These are phyloP conservation scores for Apophysomyces elegans DNA, from an alignment of 371 early-diverging fungal genomes.

Conservation along the genomic window DNA sequence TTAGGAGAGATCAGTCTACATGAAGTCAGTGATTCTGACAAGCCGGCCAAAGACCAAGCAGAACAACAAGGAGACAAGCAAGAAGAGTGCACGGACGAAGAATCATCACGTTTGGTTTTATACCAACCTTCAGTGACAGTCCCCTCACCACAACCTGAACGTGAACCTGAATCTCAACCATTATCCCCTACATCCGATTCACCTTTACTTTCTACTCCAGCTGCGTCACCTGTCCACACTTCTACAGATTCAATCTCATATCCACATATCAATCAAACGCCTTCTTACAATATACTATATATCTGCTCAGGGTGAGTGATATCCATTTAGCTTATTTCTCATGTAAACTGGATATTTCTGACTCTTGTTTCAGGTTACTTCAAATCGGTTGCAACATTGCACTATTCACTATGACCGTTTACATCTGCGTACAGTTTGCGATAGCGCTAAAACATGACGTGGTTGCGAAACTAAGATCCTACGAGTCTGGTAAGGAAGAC, in stretches of 20 bases:
- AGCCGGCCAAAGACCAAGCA: neutral
- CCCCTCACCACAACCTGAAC: neutral
- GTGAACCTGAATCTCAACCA: neutral
- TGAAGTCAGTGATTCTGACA: neutral
- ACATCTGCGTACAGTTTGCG: constrained; percentile 25
- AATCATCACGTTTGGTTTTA: neutral
- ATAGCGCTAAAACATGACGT: constrained; percentile 20
- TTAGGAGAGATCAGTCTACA: neutral
- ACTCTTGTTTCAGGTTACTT: constrained; percentile 13
- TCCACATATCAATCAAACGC: constrained; percentile 2
- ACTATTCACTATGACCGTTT: constrained; percentile 19
- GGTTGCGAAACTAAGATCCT: constrained; percentile 14
- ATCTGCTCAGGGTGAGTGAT: constrained; percentile 20
- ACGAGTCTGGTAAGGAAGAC: constrained; percentile 26
- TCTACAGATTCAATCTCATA: neutral
- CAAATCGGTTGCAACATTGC: constrained; percentile 19
- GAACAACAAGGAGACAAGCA: neutral
- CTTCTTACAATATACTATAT: neutral
- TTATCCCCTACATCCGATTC: neutral
- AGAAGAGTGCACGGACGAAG: neutral
- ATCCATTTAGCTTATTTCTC: neutral
- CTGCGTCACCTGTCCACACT: neutral
- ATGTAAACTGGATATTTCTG: neutral
- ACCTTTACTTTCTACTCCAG: neutral
- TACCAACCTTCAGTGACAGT: neutral